Evolutionary conservation across 805 yeast species (phyloP), one percentile per base, ranked within the genome.

Genomic region (Torulaspora franciscae): DNA sequence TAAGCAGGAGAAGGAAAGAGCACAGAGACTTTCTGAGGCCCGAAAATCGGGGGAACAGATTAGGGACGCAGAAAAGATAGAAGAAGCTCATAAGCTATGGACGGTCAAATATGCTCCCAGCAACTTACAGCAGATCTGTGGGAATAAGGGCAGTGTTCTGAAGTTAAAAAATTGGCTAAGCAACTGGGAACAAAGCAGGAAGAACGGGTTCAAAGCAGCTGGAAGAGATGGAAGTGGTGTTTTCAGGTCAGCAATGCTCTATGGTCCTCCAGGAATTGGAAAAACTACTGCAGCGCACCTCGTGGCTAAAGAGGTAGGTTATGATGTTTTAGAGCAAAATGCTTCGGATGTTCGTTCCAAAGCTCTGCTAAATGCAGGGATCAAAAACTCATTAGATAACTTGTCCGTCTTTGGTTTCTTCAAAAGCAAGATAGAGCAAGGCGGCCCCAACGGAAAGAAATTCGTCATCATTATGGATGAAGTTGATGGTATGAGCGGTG

Each of bases 401-500:
- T 81, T 89, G 13, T 87, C 97, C 0, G 82, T 93, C 11, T 78
- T 79, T 42, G 95, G 96, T 0, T 87, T 70, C 60, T 83, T 87
- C 67, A 69, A 75, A 43, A 59, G 64, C 25, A 56, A 55, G 7
- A 58, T 63, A n/a, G 48, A 49, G 4, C 50, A 43, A 6, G 54
- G 54, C 8, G 60, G 58, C 13, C 50, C 42, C 2, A 75, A 78
- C 52, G 71, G 75, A 38, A 74, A 76, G 42, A 81, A 77, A 48
- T 81, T 91, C 55, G 87, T 89, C 44, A 73, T 93, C 37, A 84
- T 93, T 51, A 89, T 93, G 98, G 99, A 93, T 68, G 99, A 93
- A 69, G 98, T 93, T 25, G 99, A 93, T 65, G 99, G 99, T 55
- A 93, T 93, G 98, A 87, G 96, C 32, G 89, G 95, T 60, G 99